Evolutionary conservation across 2,329 filamentous ascomycete genomes (phyloP), one percentile per base, ranked within the genome.

Genomic region (Aspergillus ibericus): DNA sequence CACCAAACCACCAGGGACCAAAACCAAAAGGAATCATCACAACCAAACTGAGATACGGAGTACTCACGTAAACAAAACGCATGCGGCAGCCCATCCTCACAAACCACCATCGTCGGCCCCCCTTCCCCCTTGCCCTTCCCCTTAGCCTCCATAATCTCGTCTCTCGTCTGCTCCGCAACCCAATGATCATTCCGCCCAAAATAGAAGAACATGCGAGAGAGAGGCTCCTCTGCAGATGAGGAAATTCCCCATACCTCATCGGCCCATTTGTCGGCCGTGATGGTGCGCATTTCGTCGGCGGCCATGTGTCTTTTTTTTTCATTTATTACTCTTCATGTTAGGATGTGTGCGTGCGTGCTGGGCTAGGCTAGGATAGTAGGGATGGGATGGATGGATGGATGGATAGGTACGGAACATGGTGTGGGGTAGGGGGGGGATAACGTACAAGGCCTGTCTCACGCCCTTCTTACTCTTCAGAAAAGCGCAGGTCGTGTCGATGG

Each of bases 171-270:
- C 61, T 85, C 78, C 1, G 84, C 83, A 25, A 88, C 82, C 85
- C 85, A 88, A 66, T 86, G 83, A 66, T 88, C 85, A 49, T 82
- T 74, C 35, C 80, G 74, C 1, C 82, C 85, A 69, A 86, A 88
- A 63, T 85, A 81, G 66, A 88, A 85, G 53, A 81, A 80, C 42
- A 88, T 61, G 52, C 78, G 79, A 3, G 80, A 74, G 7, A 15
- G 2, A 16, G 76, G 68, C 47, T 75, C 68, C 1, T 62, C 52
- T 0, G 60, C 63, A 22, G 57, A 55, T 0, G 75, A 72, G 1
- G 75, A 72, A 18, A 79, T 76, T 1, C 84, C 85, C 85, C 85
- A 88, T 40, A 88, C 74, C 58, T 85, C 82, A 56, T 81, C 79
- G 18, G 79, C 79, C 83, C 85, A 87, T 65, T 79, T 79, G 64